Base-by-base conservation (phyloP, 2,329 filamentous ascomycete genomes). In the Conoideocrella luteorostrata region DNA sequence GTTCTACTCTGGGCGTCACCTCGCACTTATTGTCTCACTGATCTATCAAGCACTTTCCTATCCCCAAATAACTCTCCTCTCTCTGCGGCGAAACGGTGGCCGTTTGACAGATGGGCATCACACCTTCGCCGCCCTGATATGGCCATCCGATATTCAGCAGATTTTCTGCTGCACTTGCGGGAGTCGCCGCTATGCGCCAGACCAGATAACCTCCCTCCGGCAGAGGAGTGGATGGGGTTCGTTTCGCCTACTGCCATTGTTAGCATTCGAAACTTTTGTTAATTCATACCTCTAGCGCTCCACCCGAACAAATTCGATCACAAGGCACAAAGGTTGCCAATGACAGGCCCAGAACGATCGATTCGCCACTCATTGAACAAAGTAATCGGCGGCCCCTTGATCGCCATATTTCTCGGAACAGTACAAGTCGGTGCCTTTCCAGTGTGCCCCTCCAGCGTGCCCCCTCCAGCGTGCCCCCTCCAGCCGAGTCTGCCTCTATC, bases 151-250 rank as follows among this genome's bases (percentile, higher is more conserved):
- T 96, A 96, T 65, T 77, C 85, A 50, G 74, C 78, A 65, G 86
- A 90, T 51, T 77, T 86, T 66, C 74, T 97, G 55, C 71, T 88
- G 56, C 74, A 76, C 62, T 72, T 97, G 57, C 80, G 84, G 66
- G 74, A 84, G 47, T 96, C 91, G 51, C 89, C 89, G 52, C 73
- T 95, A 63, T 89, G 89, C 59, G 71, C 77, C 55, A 94, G 87
- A 66, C 91, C 91, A 37, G 71, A 83, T 50, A 78, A 75, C 51
- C 75, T 96, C 36, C 90, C 89, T 52, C 85, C 88, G 21, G 78
- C 84, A 50, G 88, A 95, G 69, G 88, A 95, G 72, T 97, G 90
- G 90, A 95, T 96, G 88, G 89, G 91, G 86, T 95, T 73, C 61
- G 78, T 66, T 36, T 15, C 17, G 12, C 13, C 10, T 7, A 17